These are phyloP conservation scores for Xylaria sp. DNA, from an alignment of 2,329 filamentous ascomycete species.

Conservation along the genomic window DNA sequence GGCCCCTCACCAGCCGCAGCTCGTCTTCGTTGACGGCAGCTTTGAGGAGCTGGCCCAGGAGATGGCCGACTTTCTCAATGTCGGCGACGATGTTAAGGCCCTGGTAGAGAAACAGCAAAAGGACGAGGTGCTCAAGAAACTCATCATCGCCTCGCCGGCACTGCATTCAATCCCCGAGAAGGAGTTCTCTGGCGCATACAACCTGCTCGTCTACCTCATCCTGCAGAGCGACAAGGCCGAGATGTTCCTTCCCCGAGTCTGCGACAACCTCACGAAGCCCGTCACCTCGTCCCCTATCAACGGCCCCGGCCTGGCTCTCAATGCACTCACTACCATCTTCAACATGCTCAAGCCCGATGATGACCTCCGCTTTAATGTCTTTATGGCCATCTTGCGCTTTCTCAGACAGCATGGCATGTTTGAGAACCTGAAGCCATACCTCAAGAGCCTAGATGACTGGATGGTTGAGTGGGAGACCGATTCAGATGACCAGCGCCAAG, in stretches of 20 bases:
- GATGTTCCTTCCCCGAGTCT: constrained; percentile 87
- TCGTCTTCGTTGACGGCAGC: constrained; percentile 85
- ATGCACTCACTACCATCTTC: constrained; percentile 94
- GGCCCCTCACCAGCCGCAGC: constrained; percentile 60
- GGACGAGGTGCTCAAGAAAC: constrained; percentile 88
- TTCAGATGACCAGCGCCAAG: constrained; percentile 82
- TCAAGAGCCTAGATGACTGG: constrained; percentile 86
- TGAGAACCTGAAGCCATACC: constrained; percentile 83
- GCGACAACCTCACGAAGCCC: constrained; percentile 88
- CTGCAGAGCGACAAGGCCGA: constrained; percentile 86
- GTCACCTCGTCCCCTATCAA: constrained; percentile 87
- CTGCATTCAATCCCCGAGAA: constrained; percentile 92
- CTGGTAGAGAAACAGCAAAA: constrained; percentile 79
- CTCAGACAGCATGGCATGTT: constrained; percentile 81
- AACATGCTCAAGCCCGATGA: constrained; percentile 85
- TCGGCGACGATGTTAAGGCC: constrained; percentile 80
- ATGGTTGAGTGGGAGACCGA: constrained; percentile 84
- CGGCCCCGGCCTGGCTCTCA: constrained; percentile 85
- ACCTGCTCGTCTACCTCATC: constrained; percentile 93
- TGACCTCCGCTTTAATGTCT: constrained; percentile 87
- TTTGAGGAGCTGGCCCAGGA: constrained; percentile 94
- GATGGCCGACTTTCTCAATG: constrained; percentile 93
- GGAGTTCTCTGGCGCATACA: constrained; percentile 96
- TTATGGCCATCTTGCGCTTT: constrained; percentile 87
- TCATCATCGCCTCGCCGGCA: constrained; percentile 80